A percentile compares a stretch with the other conserved stretches of the same genome.
These are phyloP conservation scores for Pelargonium citronellum DNA, from an alignment of 441 rosid genomes.

Conservation along the genomic window DNA sequence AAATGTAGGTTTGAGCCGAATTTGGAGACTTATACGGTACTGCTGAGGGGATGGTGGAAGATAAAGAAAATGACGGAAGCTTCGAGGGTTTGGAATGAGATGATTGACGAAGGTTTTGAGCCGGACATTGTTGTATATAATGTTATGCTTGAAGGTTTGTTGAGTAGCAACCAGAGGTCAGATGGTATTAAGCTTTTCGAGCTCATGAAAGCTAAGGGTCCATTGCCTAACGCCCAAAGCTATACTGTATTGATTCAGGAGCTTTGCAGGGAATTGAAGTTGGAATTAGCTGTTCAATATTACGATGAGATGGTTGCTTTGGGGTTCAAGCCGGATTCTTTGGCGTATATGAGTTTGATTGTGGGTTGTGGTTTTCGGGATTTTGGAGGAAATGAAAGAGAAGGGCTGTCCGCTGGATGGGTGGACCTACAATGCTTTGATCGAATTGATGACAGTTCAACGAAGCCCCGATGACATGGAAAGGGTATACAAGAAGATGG, in stretches of 20 bases:
- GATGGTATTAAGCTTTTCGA: constrained; percentile 73
- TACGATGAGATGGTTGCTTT: constrained; percentile 59
- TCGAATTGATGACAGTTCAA: constrained; percentile 57
- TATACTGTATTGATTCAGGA: constrained; percentile 61
- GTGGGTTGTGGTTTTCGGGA: constrained; percentile 57
- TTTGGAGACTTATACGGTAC: constrained; percentile 59
- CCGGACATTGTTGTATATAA: constrained; percentile 70
- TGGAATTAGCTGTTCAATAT: constrained; percentile 63
- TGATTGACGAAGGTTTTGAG: constrained; percentile 70
- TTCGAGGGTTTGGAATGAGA: constrained; percentile 75
- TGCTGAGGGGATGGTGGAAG: constrained; percentile 75
- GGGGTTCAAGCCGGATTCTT: constrained; percentile 57
- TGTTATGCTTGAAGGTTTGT: constrained; percentile 71
- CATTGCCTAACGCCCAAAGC: constrained; percentile 59
- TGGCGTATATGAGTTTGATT: constrained; percentile 69
- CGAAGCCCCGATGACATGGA: constrained; percentile 59
- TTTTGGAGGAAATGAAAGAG: constrained; percentile 76
- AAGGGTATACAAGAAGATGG: constrained; percentile 61
- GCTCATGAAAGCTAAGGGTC: constrained; percentile 81
- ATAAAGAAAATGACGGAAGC: constrained; percentile 84
- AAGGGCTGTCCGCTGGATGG: constrained; percentile 65
- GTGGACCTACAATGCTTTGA: constrained; percentile 60
- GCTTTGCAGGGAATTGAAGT: constrained; percentile 62
- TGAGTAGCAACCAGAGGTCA: constrained; percentile 54
- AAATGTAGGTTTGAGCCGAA: constrained; percentile 65